phyloP scores from a whole-genome alignment of 2,329 filamentous ascomycete species.

The Coniochaeta prunicola region DNA sequence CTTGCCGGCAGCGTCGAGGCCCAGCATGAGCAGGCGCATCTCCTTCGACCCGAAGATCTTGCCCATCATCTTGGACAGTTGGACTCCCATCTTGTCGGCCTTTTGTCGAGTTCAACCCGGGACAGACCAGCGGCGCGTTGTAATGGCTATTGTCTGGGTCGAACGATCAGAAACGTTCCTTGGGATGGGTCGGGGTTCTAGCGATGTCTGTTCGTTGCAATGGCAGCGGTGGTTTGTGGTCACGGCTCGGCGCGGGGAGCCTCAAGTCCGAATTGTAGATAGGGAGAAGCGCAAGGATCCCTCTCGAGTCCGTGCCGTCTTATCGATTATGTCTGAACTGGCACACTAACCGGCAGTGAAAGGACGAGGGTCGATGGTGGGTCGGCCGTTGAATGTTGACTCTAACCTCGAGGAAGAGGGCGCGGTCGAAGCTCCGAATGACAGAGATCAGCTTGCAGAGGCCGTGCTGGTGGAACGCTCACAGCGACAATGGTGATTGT shows the following conservation, averaged over 20 bases:
- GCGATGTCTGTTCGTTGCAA: not conserved
- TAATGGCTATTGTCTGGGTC: no score
- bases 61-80: conserved; percentile 92
- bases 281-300: not conserved
- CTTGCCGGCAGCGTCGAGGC: conserved; percentile 96
- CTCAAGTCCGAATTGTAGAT: not conserved
- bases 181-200: no score
- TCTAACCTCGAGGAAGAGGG: not conserved
- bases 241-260: not conserved
- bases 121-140: not conserved
- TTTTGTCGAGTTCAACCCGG: not conserved
- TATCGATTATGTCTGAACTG: not conserved
- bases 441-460: not conserved
- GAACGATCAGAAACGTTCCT: no score
- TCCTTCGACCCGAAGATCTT: conserved; percentile 99
- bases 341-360: not conserved
- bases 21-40: conserved; percentile 97
- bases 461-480: no score
- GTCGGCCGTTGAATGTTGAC: not conserved
- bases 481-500: no score
- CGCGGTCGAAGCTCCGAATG: not conserved
- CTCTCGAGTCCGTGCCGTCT: not conserved
- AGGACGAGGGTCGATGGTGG: not conserved
- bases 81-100: conserved; percentile 72
- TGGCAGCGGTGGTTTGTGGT: not conserved